Evolutionary conservation across 768 basidiomycete genomes (phyloP).

Genomic region (Pulveroboletus ravenelii): DNA sequence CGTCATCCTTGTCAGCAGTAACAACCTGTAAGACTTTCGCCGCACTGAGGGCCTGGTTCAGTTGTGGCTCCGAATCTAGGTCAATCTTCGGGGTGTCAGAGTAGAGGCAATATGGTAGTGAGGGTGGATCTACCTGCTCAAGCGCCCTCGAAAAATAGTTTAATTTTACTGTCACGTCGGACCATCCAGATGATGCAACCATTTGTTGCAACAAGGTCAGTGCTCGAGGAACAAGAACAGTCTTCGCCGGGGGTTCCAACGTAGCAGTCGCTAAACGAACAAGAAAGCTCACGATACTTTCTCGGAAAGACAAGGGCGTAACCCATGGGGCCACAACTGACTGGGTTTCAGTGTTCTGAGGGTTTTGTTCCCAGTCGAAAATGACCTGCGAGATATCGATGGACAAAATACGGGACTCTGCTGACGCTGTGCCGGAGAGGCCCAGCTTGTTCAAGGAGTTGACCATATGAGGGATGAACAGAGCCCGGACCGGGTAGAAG

Average conservation of each 20-base stretch:
- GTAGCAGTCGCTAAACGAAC: conserved; percentile 81
- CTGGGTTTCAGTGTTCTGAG: conserved; percentile 26
- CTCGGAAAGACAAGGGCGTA: conserved; percentile 75
- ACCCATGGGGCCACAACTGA: conserved; percentile 47
- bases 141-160: conserved; percentile 84
- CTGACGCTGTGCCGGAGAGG: conserved; percentile 61
- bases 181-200: conserved; percentile 81
- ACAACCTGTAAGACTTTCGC: conserved; percentile 89
- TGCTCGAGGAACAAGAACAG: conserved; percentile 55
- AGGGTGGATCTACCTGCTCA: conserved; percentile 52
- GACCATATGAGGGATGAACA: conserved; percentile 93
- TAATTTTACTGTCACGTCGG: conserved; percentile 86
- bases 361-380: conserved; percentile 87
- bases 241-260: conserved; percentile 40
- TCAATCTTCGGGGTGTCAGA: conserved; percentile 53
- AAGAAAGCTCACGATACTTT: conserved; percentile 92
- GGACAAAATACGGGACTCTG: conserved; percentile 80
- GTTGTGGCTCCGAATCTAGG: conserved; percentile 56
- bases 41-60: conserved; percentile 69
- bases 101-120: not conserved
- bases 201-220: conserved; percentile 69
- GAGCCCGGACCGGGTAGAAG: conserved; percentile 87
- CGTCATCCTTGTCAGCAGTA: conserved; percentile 72
- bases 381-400: conserved; percentile 91
- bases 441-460: conserved; percentile 86